Conservation (phyloP, 495 filamentous ascomycete species). For the Entonaema liquescens region DNA sequence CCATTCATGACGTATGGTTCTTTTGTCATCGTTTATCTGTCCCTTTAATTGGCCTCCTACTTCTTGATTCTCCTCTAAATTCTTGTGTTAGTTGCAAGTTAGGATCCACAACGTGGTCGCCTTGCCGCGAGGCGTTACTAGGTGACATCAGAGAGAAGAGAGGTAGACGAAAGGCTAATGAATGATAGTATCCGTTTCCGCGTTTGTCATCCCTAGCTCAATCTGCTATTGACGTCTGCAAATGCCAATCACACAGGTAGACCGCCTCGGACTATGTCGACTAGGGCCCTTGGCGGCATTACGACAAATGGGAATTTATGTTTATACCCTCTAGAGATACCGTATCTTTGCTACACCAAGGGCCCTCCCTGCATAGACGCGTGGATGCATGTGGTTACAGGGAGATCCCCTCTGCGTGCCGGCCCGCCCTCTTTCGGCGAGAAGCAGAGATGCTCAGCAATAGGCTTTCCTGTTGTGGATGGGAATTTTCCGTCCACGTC, state of each 20-base stretch:
- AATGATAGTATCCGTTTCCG: neutral
- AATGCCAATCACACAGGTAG: neutral
- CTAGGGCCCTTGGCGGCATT: neutral
- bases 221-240: neutral
- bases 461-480: conserved; percentile 22
- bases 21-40: neutral
- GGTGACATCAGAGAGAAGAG: neutral
- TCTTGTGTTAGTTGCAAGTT: neutral
- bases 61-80: neutral
- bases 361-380: conserved; percentile 18
- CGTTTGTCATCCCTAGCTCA: neutral
- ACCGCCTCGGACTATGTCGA: neutral
- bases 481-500: conserved; percentile 15
- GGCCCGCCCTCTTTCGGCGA: conserved; percentile 26
- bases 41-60: neutral
- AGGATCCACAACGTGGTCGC: conserved; percentile 4
- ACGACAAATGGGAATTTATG: neutral
- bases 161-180: neutral
- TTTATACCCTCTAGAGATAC: neutral
- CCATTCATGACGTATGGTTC: neutral
- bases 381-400: conserved; percentile 14
- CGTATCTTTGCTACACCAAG: conserved; percentile 14
- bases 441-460: conserved; percentile 9
- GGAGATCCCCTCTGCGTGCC: conserved; percentile 31
- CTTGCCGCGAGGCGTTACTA: neutral